Base-by-base conservation (phyloP, 768 basidiomycete genomes). In the Lentinula edodes region DNA sequence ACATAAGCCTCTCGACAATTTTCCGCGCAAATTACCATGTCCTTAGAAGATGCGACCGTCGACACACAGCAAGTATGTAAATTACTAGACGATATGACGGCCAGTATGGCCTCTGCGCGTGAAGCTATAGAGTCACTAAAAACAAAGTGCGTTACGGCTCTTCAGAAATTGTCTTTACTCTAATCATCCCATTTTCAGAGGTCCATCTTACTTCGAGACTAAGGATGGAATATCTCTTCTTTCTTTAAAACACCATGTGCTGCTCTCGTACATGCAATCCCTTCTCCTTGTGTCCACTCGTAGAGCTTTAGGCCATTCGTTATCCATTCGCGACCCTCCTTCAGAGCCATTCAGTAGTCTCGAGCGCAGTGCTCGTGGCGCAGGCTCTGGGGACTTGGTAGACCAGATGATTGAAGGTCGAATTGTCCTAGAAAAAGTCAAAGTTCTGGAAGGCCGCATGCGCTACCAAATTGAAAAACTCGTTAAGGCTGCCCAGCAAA, bases 401-500 rank as follows among this genome's bases (percentile, higher is more conserved):
- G 89, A 91, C 66, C 83, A 84, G 1, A 82, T 93, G 78, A 80
- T 95, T 36, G 86, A 96, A 69, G 81, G 83, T 18, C 85, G 94
- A 12, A 77, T 95, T 48, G 84, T 93, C 8, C 82, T 98, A 50
- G 97, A 99, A 70, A 98, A 97, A 75, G 80, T 90, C 52, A 88
- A 89, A 62, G 80, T 85, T 0, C 80, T 99, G 23, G 95, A 98
- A 73, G 79, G 80, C 58, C 87, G 91, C 69, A 90, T 99, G 82
- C 85, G 83, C 52, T 98, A 99, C 72, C 97, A 98, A 71, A 93
- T 99, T 67, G 94, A 98, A 66, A 98, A 98, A 71, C 83, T 99
- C 16, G 83, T 95, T 32, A 82, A 84, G 62, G 73, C 91, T 5
- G 89, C 93, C 0, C 85, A 88, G 61, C 87, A 90, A 66, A 75